Evolutionary conservation across 2,329 filamentous ascomycete genomes (phyloP).

Genomic region (Cladosporium phlei): DNA sequence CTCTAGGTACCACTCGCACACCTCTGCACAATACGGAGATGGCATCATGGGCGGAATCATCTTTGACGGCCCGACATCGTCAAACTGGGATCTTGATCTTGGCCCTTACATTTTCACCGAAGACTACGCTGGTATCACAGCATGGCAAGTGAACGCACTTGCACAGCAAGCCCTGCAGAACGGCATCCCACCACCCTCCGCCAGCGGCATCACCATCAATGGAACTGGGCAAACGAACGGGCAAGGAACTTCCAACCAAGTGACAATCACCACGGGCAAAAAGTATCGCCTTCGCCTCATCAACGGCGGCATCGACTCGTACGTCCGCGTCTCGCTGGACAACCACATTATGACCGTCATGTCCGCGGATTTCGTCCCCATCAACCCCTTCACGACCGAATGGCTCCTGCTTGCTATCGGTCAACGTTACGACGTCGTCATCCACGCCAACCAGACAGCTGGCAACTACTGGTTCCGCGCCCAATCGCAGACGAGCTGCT

Average conservation of each 20-base stretch:
- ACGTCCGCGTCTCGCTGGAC: conserved; percentile 38
- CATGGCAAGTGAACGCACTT: conserved; percentile 27
- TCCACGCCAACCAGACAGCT: conserved; percentile 41
- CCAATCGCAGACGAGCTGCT: conserved; percentile 34
- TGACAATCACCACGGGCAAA: conserved; percentile 31
- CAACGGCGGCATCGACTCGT: conserved; percentile 43
- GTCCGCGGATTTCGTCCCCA: conserved; percentile 36
- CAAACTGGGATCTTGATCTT: conserved; percentile 37
- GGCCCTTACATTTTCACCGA: conserved; percentile 29
- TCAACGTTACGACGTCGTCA: conserved; percentile 45
- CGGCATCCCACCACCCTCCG: conserved; percentile 28
- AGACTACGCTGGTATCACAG: conserved; percentile 26
- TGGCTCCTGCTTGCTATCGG: conserved; percentile 38
- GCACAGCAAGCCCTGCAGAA: conserved; percentile 28
- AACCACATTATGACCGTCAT: conserved; percentile 34
- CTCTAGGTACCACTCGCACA: conserved; percentile 38
- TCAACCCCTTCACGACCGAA: conserved; percentile 28
- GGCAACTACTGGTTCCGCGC: conserved; percentile 46
- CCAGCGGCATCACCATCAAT: conserved; percentile 43
- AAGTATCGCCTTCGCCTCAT: conserved; percentile 43
- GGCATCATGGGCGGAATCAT: conserved; percentile 39
- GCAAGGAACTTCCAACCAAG: conserved; percentile 23
- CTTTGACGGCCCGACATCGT: conserved; percentile 40
- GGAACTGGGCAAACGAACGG: conserved; percentile 37
- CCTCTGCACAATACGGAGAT: conserved; percentile 40